Evolutionary conservation across 176 grass and related monocot genomes (phyloP).

Genomic region (Alloteropsis semialata): DNA sequence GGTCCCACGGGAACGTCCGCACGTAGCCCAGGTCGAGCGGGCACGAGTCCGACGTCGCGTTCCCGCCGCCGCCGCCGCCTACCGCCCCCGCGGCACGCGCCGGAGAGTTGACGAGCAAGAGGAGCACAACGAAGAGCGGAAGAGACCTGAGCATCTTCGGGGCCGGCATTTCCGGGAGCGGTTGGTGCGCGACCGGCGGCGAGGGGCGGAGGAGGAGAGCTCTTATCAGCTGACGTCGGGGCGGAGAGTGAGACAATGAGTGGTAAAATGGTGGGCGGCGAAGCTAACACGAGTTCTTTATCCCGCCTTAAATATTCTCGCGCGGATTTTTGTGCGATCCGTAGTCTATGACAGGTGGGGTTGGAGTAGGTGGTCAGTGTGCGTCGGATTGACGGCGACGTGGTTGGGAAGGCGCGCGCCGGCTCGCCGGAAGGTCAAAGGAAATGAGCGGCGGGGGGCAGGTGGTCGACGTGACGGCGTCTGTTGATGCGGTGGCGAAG

Average conservation of each 20-base stretch:
- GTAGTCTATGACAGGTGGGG: background rate
- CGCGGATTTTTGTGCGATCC: background rate
- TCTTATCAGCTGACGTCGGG: background rate
- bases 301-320: background rate
- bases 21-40: slow-evolving; percentile 70
- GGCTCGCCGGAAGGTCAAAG: background rate
- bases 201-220: background rate
- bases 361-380: background rate
- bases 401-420: background rate
- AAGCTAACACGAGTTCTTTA: background rate
- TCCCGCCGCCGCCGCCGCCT: background rate
- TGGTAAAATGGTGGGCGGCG: background rate
- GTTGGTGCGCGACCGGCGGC: background rate
- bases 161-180: slow-evolving; percentile 32
- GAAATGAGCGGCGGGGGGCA: background rate
- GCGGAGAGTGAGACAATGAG: background rate
- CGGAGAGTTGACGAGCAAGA: background rate
- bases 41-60: slow-evolving; percentile 41
- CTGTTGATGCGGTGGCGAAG: background rate
- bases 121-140: background rate
- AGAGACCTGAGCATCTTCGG: background rate
- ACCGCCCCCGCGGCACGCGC: background rate
- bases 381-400: background rate
- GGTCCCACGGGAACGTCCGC: slow-evolving; percentile 68
- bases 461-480: background rate